A percentile compares a stretch with the other conserved stretches of the same genome.
Evolutionary conservation across 208 protist genomes (phyloP).

Genomic region (Wallacemonas sp.): DNA sequence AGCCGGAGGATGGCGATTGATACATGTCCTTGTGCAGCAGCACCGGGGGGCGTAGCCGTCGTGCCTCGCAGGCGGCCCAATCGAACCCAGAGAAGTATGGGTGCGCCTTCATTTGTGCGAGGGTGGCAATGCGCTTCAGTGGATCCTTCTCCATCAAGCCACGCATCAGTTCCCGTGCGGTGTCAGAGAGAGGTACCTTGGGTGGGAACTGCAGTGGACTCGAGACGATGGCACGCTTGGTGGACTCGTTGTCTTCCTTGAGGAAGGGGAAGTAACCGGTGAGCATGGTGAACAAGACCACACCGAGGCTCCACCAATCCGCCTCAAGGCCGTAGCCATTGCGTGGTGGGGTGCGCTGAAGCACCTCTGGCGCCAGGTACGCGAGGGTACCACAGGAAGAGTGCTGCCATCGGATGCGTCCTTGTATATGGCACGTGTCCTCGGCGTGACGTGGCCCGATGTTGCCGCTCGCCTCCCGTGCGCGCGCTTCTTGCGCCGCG

Average conservation of each 20-base stretch:
- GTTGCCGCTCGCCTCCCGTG: neutral
- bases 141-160: slow-evolving; percentile 65
- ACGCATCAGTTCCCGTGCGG: slow-evolving; percentile 35
- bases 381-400: slow-evolving; percentile 85
- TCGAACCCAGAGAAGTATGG: slow-evolving; percentile 73
- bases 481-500: slow-evolving; percentile 30
- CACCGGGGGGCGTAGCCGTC: slow-evolving; percentile 48
- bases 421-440: slow-evolving; percentile 23
- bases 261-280: slow-evolving; percentile 83
- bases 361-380: slow-evolving; percentile 89
- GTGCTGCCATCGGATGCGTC: slow-evolving; percentile 39
- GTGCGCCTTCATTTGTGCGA: slow-evolving; percentile 46
- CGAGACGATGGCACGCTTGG: slow-evolving; percentile 37
- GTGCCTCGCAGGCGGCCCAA: slow-evolving; percentile 59
- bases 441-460: slow-evolving; percentile 18
- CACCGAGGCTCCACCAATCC: slow-evolving; percentile 84
- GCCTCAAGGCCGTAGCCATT: slow-evolving; percentile 70
- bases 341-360: slow-evolving; percentile 22
- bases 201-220: slow-evolving; percentile 49
- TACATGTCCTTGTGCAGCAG: slow-evolving; percentile 60
- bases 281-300: slow-evolving; percentile 73
- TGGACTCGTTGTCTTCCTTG: slow-evolving; percentile 47
- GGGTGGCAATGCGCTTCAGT: slow-evolving; percentile 32
- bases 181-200: slow-evolving; percentile 20
- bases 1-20: slow-evolving; percentile 17